These are phyloP conservation scores for Melanogaster broomeanus DNA, from an alignment of 768 basidiomycete genomes.

Conservation along the genomic window DNA sequence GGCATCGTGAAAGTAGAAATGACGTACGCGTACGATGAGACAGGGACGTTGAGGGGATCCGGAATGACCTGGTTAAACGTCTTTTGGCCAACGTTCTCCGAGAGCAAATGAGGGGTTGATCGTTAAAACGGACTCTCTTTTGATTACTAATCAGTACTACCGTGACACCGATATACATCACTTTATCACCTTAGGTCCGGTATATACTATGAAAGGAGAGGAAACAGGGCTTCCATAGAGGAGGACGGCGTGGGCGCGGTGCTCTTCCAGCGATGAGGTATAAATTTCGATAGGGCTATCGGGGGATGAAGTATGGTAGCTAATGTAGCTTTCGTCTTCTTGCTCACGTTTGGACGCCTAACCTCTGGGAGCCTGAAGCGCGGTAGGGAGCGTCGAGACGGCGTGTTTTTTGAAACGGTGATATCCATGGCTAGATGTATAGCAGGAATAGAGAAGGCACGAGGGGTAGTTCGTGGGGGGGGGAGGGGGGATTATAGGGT, in stretches of 20 bases:
- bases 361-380: conserved; percentile 13
- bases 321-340: conserved; percentile 16
- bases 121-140: conserved; percentile 31
- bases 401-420: conserved; percentile 2
- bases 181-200: conserved; percentile 17
- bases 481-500: background rate
- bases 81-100: conserved; percentile 18
- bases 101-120: conserved; percentile 25
- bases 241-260: background rate
- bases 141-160: background rate
- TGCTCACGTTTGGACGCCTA: conserved; percentile 15
- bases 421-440: conserved; percentile 12
- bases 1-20: background rate
- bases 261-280: conserved; percentile 6
- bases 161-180: background rate
- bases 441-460: background rate
- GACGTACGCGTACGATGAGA: conserved; percentile 26
- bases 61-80: conserved; percentile 7
- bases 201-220: conserved; percentile 9
- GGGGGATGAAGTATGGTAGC: conserved; percentile 25
- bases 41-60: conserved; percentile 28
- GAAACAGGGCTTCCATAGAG: background rate
- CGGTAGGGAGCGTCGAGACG: conserved; percentile 4
- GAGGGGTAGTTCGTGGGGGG: background rate
- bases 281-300: conserved; percentile 20